These are phyloP conservation scores for Grigorovia jiainica DNA, from an alignment of 805 yeast species.

Conservation along the genomic window DNA sequence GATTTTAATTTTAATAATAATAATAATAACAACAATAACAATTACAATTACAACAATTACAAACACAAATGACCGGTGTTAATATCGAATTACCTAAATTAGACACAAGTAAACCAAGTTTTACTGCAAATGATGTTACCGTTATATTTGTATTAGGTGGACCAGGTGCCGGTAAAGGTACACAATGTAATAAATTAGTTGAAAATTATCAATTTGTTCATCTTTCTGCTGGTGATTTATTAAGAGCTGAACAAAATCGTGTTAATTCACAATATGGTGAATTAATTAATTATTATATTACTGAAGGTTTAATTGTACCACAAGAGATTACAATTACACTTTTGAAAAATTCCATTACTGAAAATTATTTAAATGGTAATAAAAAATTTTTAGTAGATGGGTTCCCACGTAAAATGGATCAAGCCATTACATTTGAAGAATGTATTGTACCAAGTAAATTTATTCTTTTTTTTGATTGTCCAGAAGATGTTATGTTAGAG, in stretches of 20 bases:
- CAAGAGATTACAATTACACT: constrained; percentile 82
- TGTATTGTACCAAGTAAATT: constrained; percentile 60
- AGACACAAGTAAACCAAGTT: constrained; percentile 31
- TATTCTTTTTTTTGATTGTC: constrained; percentile 72
- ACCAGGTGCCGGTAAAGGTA: constrained; percentile 97
- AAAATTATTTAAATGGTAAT: constrained; percentile 34
- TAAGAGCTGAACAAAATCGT: constrained; percentile 85
- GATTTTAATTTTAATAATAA: no score
- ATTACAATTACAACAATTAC: no score
- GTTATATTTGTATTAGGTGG: constrained; percentile 93
- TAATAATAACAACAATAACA: no score
- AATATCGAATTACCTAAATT: constrained; percentile 7
- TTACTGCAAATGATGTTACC: constrained; percentile 55
- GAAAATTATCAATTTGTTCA: constrained; percentile 75
- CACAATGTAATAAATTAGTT: constrained; percentile 85
- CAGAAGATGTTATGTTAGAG: constrained; percentile 71
- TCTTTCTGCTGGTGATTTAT: constrained; percentile 90
- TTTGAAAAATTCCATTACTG: constrained; percentile 68
- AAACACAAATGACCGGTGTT: constrained; percentile 3
- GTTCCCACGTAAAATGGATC: constrained; percentile 98
- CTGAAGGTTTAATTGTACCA: constrained; percentile 87
- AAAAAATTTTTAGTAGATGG: constrained; percentile 80
- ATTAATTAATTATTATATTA: constrained; percentile 72
- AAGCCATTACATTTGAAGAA: constrained; percentile 86
- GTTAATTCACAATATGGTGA: constrained; percentile 77